Evolutionary conservation across 441 rosid genomes (phyloP), one percentile per base, ranked within the genome.

Genomic region (Kokia cookei): DNA sequence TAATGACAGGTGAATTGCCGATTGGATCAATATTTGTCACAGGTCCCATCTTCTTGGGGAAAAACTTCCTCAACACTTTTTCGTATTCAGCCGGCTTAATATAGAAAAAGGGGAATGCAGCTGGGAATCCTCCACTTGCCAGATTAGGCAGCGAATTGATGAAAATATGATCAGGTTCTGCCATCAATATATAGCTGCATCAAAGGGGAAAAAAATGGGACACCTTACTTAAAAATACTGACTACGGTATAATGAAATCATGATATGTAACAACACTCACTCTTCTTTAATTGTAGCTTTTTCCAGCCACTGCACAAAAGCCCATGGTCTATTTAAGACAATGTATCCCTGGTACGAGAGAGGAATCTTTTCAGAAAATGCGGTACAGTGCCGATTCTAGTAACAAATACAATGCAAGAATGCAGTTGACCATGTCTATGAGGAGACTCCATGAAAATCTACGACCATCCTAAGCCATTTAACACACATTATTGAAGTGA

Each of bases 261-360:
- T 29, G 55, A 51, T 60, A 51, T 12, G 65, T 62, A 60, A 26
- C 43, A 63, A 78, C 40, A 54, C 90, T 81, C 82, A 90, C 94
- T 90, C 89, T 85, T 90, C 92, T 76, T 83, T 76, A 22, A 90
- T 88, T 48, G 83, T 85, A 69, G 94, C 85, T 80, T 83, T 90
- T 74, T 85, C 87, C 75, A 90, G 85, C 92, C 92, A 90, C 50
- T 90, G 94, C 72, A 90, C 94, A 51, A 90, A 90, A 0, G 94
- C 94, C 90, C 94, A 90, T 45, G 94, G 94, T 81, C 94, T 85
- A 75, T 90, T 90, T 78, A 90, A 83, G 73, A 90, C 94, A 65
- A 90, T 84, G 77, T 90, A 90, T 73, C 94, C 92, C 94, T 90
- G 86, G 9, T 64, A 3, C 43, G 27, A 71, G 32, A 42, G 27